Base-by-base conservation (phyloP, 2,329 filamentous ascomycete genomes). In the Metarhizium anisopliae region DNA sequence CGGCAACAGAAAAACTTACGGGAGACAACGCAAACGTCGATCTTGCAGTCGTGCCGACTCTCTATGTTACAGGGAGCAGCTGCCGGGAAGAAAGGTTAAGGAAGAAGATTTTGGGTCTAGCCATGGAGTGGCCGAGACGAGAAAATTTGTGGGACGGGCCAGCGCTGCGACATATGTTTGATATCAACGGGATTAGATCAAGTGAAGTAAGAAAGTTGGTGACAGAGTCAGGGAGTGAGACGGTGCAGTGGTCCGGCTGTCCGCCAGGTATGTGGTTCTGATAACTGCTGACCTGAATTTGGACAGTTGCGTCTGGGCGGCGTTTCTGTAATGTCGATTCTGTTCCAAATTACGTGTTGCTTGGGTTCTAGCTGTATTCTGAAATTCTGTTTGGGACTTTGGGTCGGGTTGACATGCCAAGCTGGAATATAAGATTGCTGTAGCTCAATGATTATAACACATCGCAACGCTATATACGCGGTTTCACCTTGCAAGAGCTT, bases 131-230 rank as follows among this genome's bases (percentile, higher is more conserved):
- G 60, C 60, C 59, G 1, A 51, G 53, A 47, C 54, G 51, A 18
- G 60, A 60, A 51, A 58, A 59, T 40, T 38, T 62, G n/a, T 62
- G 60, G 60, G 60, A 62, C 29, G 59, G 60, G 14, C 58, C 60
- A 18, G 54, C 50, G n/a, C 47, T 62, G 42, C 56, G 60, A 32
- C 49, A 50, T 3, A 55, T 55, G 50, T 50, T 59, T 16, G 47
- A 55, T 32, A 38, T 55, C 13, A 35, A 45, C 20, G 43, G n/a
- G 18, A 51, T 56, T 49, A 58, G 51, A 13, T 52, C 53, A 6
- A n/a, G 51, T 20, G 35, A 40, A 25, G 20, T 29, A 42, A 36
- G 47, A 16, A 36, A 10, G 4, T n/a, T 20, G 20, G 25, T 30
- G 38, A 47, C 14, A 18, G n/a, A 45, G 3, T 18, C 40, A 40